These are phyloP conservation scores for Micractinium sp. DNA, from an alignment of 139 green algal genomes.

Conservation along the genomic window DNA sequence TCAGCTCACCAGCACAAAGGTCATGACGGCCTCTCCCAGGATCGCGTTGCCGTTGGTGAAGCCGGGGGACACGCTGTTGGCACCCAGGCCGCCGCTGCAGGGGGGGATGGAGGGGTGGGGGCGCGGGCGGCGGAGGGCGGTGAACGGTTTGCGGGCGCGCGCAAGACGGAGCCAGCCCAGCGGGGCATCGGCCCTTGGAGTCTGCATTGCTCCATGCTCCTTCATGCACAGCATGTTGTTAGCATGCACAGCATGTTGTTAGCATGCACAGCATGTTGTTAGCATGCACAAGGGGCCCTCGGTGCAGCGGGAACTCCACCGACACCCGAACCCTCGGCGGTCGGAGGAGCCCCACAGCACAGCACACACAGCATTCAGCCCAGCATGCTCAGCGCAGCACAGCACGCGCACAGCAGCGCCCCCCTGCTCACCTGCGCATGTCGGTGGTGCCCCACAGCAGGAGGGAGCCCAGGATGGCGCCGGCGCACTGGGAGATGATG, in stretches of 20 bases:
- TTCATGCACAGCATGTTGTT: too few species aligned
- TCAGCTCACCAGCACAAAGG: slow-evolving; percentile 8
- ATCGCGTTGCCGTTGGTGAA: slow-evolving; percentile 2
- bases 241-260: too few species aligned
- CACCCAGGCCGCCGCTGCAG: not conserved
- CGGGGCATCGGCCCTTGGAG: too few species aligned
- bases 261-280: too few species aligned
- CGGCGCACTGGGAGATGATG: slow-evolving; percentile 26
- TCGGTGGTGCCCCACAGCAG: slow-evolving; percentile 20
- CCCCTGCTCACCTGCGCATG: not conserved
- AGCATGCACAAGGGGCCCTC: too few species aligned
- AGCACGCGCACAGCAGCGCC: not conserved
- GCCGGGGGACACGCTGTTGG: not conserved
- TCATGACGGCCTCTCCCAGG: slow-evolving; percentile 18
- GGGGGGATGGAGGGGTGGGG: not conserved
- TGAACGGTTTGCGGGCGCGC: too few species aligned
- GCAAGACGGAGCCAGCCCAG: too few species aligned
- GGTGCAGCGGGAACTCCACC: too few species aligned
- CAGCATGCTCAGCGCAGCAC: too few species aligned
- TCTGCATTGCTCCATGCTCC: too few species aligned
- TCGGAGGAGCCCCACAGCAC: too few species aligned
- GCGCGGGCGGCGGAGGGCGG: not conserved
- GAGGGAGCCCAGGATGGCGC: slow-evolving; percentile 9
- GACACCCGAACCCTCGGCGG: too few species aligned
- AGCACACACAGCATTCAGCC: not conserved